Base-by-base conservation (phyloP, 352 stramenopile genomes). In the Phytophthora foliorum region DNA sequence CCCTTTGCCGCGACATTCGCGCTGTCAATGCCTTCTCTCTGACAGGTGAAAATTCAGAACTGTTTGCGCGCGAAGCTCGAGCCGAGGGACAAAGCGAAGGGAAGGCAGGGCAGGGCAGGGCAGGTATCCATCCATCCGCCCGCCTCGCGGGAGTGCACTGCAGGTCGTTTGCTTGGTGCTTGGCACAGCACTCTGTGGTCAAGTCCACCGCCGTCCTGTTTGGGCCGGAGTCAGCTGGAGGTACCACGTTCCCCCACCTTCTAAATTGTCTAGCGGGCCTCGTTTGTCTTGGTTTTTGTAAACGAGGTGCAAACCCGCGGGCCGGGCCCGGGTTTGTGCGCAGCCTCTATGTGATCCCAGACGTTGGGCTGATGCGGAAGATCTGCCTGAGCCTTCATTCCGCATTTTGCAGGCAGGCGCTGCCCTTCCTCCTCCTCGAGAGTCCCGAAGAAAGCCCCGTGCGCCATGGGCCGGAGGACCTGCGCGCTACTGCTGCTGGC, bases 381-480 rank as follows among this genome's bases (percentile, higher is more conserved):
- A 78, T 78, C 71, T 69, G 67, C 42, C 16, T 19, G 31, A 57
- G 16, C 34, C 45, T 19, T 82, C 75, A 82, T 82, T 82, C 67
- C 72, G 57, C 72, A 69, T 76, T 79, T 76, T 79, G 72, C 69
- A 57, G 49, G 57, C 48, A 27, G 36, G 24, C 64, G 69, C 58
- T 63, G 53, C 38, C 49, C 39, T 21, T 46, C 19, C n/a, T 21
- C 41, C 19, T 48, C 17, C 48, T 22, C 11, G 24, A 52, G 34
- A 54, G 52, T 29, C 58, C 31, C 17, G 25, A 49, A 65, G 44
- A 64, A 62, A 67, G 50, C 34, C 38, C 29, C 51, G 65, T 51
- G 21, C 50, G 39, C 16, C 36, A 72, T 70, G 53, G 67, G 62
- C 44, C 29, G 55, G 66, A 55, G 50, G 29, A 52, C n/a, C 17